phyloP scores from a whole-genome alignment of 192 early-diverging fungal genomes.

The Coemansia sp. region DNA sequence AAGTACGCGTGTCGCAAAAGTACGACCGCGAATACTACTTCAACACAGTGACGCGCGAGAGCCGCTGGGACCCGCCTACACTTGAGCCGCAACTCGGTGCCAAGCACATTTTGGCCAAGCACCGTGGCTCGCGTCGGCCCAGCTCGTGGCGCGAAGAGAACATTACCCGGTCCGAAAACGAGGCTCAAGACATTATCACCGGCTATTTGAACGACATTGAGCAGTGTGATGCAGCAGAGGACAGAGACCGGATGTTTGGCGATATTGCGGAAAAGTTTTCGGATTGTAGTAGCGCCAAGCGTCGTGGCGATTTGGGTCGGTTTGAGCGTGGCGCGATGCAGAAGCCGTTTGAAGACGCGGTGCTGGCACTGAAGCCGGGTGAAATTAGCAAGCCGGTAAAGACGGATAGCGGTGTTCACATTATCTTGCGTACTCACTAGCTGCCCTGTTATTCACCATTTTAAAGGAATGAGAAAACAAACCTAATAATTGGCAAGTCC shows the following conservation, averaged over 20 bases:
- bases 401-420: constrained; percentile 90
- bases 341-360: constrained; percentile 84
- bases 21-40: constrained; percentile 75
- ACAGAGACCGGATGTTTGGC: constrained; percentile 61
- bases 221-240: not conserved
- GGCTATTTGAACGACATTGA: constrained; percentile 56
- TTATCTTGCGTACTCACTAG: constrained; percentile 80
- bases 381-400: constrained; percentile 79
- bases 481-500: no score
- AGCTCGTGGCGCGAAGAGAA: constrained; percentile 86
- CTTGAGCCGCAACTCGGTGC: constrained; percentile 42
- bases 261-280: constrained; percentile 76
- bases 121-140: constrained; percentile 78
- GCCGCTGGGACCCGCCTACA: constrained; percentile 72
- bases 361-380: constrained; percentile 80
- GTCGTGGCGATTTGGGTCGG: constrained; percentile 82
- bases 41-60: constrained; percentile 70
- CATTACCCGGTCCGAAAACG: constrained; percentile 91
- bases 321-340: constrained; percentile 94
- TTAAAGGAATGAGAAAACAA: no score
- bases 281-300: constrained; percentile 90
- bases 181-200: constrained; percentile 72
- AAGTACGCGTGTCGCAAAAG: constrained; percentile 65
- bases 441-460: no score
- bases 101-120: constrained; percentile 90